Percentiles rank a stretch among this genome's conserved stretches.
These are phyloP conservation scores for Dissoconium aciculare DNA, from an alignment of 2,329 filamentous ascomycete species.

Conservation along the genomic window DNA sequence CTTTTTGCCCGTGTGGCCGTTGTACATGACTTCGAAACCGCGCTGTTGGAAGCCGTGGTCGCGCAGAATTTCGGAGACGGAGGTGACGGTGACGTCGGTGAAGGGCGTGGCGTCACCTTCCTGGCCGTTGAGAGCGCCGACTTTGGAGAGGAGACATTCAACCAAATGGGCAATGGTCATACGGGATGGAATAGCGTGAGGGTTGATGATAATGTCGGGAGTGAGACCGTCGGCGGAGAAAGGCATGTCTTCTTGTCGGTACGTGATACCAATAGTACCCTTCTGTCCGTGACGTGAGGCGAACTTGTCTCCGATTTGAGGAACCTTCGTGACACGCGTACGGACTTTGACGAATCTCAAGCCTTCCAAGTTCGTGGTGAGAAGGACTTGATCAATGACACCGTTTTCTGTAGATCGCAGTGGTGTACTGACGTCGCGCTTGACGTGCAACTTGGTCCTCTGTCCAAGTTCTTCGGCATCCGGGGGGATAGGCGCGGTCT, in stretches of 20 bases:
- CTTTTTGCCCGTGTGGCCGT: conserved; percentile 92
- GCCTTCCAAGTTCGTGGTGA: conserved; percentile 90
- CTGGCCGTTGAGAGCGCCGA: conserved; percentile 79
- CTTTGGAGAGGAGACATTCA: conserved; percentile 93
- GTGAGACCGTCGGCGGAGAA: conserved; percentile 84
- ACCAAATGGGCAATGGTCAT: conserved; percentile 99
- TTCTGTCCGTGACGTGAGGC: conserved; percentile 98
- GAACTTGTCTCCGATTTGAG: conserved; percentile 98
- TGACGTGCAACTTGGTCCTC: conserved; percentile 74
- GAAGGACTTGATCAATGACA: conserved; percentile 82
- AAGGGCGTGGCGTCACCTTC: conserved; percentile 97
- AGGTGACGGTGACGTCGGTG: conserved; percentile 92
- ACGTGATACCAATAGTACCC: conserved; percentile 97
- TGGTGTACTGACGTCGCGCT: conserved; percentile 90
- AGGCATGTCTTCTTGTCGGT: conserved; percentile 96
- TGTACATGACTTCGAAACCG: conserved; percentile 97
- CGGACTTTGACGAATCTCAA: conserved; percentile 94
- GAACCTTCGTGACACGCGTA: conserved; percentile 92
- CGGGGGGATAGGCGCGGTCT: conserved; percentile 85
- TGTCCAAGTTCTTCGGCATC: conserved; percentile 91
- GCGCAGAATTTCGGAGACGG: conserved; percentile 70
- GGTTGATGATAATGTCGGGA: conserved; percentile 96
- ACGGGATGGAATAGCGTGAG: conserved; percentile 96
- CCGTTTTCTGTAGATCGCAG: conserved; percentile 91
- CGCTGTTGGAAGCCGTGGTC: conserved; percentile 91